Percentiles rank a stretch among this genome's conserved stretches.
These are phyloP conservation scores for Penicillium parvum DNA, from an alignment of 495 filamentous ascomycete genomes.

Conservation along the genomic window DNA sequence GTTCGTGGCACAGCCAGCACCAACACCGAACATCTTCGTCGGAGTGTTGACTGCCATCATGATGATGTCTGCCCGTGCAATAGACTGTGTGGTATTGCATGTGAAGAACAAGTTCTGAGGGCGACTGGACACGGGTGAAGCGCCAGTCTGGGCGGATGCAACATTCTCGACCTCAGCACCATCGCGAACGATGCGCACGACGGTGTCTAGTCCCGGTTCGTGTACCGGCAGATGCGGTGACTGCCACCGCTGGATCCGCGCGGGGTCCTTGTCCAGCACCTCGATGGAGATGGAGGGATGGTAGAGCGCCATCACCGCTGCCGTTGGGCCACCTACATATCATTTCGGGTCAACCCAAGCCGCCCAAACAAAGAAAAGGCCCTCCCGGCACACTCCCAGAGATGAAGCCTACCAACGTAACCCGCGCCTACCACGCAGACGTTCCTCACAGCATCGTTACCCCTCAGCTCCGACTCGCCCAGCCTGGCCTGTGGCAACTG, in stretches of 20 bases:
- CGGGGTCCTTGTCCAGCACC: constrained; percentile 64
- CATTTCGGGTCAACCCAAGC: background rate
- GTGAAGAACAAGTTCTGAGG: constrained; percentile 66
- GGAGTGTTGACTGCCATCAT: constrained; percentile 81
- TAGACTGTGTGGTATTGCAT: constrained; percentile 54
- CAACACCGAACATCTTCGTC: constrained; percentile 66
- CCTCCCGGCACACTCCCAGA: background rate
- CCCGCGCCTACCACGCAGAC: constrained; percentile 63
- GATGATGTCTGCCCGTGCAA: constrained; percentile 67
- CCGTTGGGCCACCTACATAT: constrained; percentile 64
- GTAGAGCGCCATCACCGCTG: constrained; percentile 67
- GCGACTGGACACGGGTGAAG: constrained; percentile 19
- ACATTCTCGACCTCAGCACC: constrained; percentile 30
- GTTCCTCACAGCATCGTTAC: constrained; percentile 42
- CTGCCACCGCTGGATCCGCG: constrained; percentile 68
- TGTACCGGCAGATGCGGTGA: constrained; percentile 70
- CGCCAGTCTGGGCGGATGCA: background rate
- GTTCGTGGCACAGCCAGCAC: constrained; percentile 68
- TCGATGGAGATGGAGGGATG: constrained; percentile 64
- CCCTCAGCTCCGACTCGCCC: constrained; percentile 9
- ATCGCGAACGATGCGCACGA: constrained; percentile 62
- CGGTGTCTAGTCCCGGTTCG: constrained; percentile 65
- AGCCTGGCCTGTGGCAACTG: constrained; percentile 12
- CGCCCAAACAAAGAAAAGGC: too few species aligned
- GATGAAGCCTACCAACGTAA: constrained; percentile 52